Conservation (phyloP, 139 green algal species). For the Chlorella vulgaris region DNA sequence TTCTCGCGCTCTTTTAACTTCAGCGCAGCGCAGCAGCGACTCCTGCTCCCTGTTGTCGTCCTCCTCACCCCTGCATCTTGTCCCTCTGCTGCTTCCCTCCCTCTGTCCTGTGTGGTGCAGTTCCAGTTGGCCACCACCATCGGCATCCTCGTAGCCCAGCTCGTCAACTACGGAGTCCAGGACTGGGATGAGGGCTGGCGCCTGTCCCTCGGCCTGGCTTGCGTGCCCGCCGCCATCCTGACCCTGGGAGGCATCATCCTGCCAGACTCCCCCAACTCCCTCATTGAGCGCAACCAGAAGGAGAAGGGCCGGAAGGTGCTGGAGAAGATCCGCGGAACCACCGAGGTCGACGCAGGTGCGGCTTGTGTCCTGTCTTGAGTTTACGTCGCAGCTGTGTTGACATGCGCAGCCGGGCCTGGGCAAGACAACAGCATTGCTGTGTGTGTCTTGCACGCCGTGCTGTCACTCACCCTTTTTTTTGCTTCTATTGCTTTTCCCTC, state of each 20-base stretch:
- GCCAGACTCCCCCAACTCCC: conserved; percentile 80
- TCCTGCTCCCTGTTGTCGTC: background rate
- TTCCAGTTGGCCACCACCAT: conserved; percentile 53
- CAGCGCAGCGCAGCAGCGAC: too few species aligned
- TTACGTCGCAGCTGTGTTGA: background rate
- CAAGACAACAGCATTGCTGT: too few species aligned
- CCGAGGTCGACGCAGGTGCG: conserved; percentile 48
- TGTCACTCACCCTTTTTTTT: background rate
- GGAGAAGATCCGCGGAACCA: conserved; percentile 54
- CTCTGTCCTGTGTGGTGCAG: background rate
- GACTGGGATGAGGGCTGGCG: conserved; percentile 40
- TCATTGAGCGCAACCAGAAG: conserved; percentile 56
- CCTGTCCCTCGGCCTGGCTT: conserved; percentile 40
- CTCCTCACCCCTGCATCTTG: background rate
- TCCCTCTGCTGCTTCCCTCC: background rate
- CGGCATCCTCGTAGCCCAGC: conserved; percentile 45
- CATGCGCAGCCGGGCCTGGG: too few species aligned
- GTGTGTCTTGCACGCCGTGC: too few species aligned
- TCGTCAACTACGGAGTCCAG: conserved; percentile 48
- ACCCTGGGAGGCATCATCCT: conserved; percentile 61
- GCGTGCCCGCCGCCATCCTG: conserved; percentile 40
- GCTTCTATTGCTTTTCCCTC: background rate
- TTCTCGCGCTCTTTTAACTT: too few species aligned
- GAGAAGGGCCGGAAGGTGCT: conserved; percentile 52
- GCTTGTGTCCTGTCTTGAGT: background rate